Evolutionary conservation across 2,329 filamentous ascomycete genomes (phyloP).

Genomic region (Dichotomopilus funicola): DNA sequence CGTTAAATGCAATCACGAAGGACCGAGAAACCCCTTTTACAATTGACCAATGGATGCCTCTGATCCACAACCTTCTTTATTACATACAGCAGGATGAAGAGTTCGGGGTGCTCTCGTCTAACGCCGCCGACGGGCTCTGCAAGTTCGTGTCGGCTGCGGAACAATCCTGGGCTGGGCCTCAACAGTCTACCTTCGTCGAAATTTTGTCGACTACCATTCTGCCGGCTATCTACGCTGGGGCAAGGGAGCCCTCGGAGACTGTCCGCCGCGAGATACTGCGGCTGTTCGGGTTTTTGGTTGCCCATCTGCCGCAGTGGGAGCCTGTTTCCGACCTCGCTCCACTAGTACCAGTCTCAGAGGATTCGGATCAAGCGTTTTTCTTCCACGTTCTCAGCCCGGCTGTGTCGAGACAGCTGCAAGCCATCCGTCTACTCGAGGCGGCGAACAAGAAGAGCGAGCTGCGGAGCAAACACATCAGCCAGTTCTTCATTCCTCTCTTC

Average conservation of each 20-base stretch:
- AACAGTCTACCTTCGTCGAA: conserved; percentile 44
- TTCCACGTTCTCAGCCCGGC: conserved; percentile 88
- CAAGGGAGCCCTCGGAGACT: conserved; percentile 72
- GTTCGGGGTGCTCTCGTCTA: conserved; percentile 71
- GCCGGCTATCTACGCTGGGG: conserved; percentile 68
- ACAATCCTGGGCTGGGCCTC: conserved; percentile 33
- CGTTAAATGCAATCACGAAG: conserved; percentile 67
- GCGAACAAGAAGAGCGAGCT: conserved; percentile 60
- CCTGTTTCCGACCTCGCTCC: conserved; percentile 67
- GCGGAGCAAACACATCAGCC: conserved; percentile 69
- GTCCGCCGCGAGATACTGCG: conserved; percentile 77
- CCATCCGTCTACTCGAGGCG: conserved; percentile 67
- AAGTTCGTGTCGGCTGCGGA: conserved; percentile 64
- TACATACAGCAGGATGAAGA: conserved; percentile 83
- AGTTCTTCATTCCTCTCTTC: conserved; percentile 83
- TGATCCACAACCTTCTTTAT: conserved; percentile 85
- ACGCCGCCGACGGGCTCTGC: conserved; percentile 74
- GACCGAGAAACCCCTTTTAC: conserved; percentile 54
- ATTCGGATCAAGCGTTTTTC: conserved; percentile 72
- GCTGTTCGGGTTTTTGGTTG: conserved; percentile 72
- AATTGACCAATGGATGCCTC: conserved; percentile 73
- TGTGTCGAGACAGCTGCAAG: conserved; percentile 75
- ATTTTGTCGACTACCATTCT: conserved; percentile 62
- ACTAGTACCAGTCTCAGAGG: conserved; percentile 56
- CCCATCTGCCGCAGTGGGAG: conserved; percentile 61